Evolutionary conservation across 768 basidiomycete species (phyloP).

Genomic region (Collybia nuda): DNA sequence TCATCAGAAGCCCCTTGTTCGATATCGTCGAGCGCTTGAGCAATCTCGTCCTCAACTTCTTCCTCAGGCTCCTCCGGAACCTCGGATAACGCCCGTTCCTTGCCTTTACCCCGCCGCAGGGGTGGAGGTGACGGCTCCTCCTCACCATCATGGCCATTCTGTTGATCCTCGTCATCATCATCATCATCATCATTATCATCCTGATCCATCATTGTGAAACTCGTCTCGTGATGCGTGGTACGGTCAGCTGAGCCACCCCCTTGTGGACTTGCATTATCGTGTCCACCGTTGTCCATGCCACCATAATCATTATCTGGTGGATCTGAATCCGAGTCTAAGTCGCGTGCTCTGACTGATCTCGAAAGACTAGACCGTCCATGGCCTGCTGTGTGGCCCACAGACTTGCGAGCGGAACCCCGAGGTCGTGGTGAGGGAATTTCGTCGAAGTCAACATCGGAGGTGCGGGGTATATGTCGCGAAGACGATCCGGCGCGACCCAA

Average conservation of each 20-base stretch:
- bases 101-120: slow-evolving; percentile 12
- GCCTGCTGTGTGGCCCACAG: slow-evolving; percentile 28
- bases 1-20: slow-evolving; percentile 27
- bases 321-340: slow-evolving; percentile 29
- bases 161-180: slow-evolving; percentile 27
- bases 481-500: slow-evolving; percentile 36
- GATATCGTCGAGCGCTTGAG: slow-evolving; percentile 36
- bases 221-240: slow-evolving; percentile 34
- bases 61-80: slow-evolving; percentile 45
- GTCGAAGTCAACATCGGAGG: slow-evolving; percentile 61
- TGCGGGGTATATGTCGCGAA: slow-evolving; percentile 48
- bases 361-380: slow-evolving; percentile 42
- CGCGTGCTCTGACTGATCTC: slow-evolving; percentile 27
- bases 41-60: slow-evolving; percentile 42
- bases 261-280: slow-evolving; percentile 28
- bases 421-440: slow-evolving; percentile 59
- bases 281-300: slow-evolving; percentile 22
- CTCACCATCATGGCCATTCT: background rate
- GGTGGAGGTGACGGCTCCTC: slow-evolving; percentile 15
- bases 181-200: slow-evolving; percentile 50
- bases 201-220: slow-evolving; percentile 49
- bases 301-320: slow-evolving; percentile 25
- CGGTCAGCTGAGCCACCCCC: slow-evolving; percentile 16
- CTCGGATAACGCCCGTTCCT: slow-evolving; percentile 11
- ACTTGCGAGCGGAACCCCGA: slow-evolving; percentile 26